Evolutionary conservation across 495 filamentous ascomycete genomes (phyloP).

Genomic region (Tuber indicum): DNA sequence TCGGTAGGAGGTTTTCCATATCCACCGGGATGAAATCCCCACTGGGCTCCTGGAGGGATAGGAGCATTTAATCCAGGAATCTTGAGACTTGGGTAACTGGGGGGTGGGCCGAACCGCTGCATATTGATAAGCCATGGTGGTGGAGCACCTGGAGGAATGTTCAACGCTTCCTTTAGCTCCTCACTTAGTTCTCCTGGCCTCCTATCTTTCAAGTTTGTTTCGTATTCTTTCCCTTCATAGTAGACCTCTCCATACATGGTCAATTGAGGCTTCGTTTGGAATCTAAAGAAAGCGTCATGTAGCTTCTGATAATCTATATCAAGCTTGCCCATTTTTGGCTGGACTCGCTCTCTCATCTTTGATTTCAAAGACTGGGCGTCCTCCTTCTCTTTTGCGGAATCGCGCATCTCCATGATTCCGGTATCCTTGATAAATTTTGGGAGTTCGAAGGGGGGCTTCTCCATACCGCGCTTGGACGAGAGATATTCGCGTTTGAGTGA

Average conservation of each 20-base stretch:
- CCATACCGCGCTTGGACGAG: constrained; percentile 89
- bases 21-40: constrained; percentile 92
- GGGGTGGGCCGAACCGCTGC: constrained; percentile 86
- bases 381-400: constrained; percentile 92
- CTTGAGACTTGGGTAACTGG: constrained; percentile 84
- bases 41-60: constrained; percentile 81
- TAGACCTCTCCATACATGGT: constrained; percentile 96
- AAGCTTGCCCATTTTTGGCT: constrained; percentile 92
- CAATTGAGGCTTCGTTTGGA: constrained; percentile 89
- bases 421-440: constrained; percentile 98
- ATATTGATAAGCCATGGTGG: constrained; percentile 97
- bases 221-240: constrained; percentile 97
- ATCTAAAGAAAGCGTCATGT: constrained; percentile 95
- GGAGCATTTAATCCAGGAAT: constrained; percentile 95
- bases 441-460: constrained; percentile 85
- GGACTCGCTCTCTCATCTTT: constrained; percentile 89
- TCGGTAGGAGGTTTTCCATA: constrained; percentile 95
- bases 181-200: constrained; percentile 86
- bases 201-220: constrained; percentile 85
- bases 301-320: constrained; percentile 98
- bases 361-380: constrained; percentile 83
- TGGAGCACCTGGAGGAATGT: constrained; percentile 87
- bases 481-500: constrained; percentile 92
- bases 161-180: constrained; percentile 83
- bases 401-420: constrained; percentile 94